Base-by-base conservation (phyloP, 495 filamentous ascomycete genomes). In the Niebla homalea region DNA sequence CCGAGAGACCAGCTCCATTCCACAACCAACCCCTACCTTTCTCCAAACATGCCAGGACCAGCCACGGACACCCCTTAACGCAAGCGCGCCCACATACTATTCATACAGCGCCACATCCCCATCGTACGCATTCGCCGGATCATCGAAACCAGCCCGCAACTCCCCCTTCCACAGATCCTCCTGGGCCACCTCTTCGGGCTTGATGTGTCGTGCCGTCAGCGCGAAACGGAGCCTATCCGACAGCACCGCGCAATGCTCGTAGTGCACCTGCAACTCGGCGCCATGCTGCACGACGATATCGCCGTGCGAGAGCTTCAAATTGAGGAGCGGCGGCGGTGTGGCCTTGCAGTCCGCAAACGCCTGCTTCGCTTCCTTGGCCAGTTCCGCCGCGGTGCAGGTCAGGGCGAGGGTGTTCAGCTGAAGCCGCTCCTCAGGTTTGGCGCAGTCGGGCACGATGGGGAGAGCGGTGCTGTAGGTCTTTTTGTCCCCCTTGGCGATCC, bases 271-370 rank as follows among this genome's bases (percentile, higher is more conserved):
- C 25, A 94, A 76, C 1, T 68, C 59, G 0, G 67, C 67, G 0
- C 87, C 88, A 57, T 87, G 77, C 89, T 94, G 94, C 2, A 93
- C 72, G 22, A 93, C 72, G 41, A 89, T 70, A 58, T 93, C 87
- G 0, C 89, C 89, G 60, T 94, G 89, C 26, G 74, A 61, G 26
- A 94, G 70, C 1, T 64, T 56, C 43, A 68, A 58, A n/a, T 60
- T 63, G 15, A 74, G 57, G 5, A 50, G 36, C 5, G 11, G 23
- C 4, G 53, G 50, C 1, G 58, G 40, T 4, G 62, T 18, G 12
- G 42, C 44, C 14, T 49, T 15, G 6, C 62, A 29, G 18, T 68
- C 67, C 6, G 57, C 50, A 14, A 49, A 40, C 8, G 36, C 51
- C 15, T 49, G n/a, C 3, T 29, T 22, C 8, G 53, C 59, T 26